Conservation (phyloP, 768 basidiomycete genomes). For the Mycena belliarum region DNA sequence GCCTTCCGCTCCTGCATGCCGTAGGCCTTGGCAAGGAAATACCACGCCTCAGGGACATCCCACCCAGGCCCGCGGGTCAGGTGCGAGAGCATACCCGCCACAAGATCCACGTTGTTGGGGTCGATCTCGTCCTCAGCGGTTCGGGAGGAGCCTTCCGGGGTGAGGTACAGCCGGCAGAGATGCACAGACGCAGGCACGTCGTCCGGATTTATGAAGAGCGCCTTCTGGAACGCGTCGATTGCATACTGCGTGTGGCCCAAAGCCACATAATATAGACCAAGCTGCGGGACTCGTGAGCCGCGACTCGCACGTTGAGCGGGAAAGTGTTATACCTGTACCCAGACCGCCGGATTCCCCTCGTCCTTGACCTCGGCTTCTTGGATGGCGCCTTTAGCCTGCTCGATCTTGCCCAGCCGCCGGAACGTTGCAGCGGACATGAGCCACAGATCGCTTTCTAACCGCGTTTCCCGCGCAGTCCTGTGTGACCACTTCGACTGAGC, state of each 20-base stretch:
- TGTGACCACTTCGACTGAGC: conserved; percentile 40
- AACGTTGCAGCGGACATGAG: conserved; percentile 94
- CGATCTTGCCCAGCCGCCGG: conserved; percentile 83
- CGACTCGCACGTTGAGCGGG: background rate
- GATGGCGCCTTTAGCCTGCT: conserved; percentile 87
- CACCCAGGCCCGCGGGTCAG: conserved; percentile 81
- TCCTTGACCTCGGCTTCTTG: conserved; percentile 93
- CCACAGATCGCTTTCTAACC: conserved; percentile 86
- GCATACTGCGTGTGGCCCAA: conserved; percentile 62
- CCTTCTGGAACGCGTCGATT: conserved; percentile 79
- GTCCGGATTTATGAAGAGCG: conserved; percentile 82
- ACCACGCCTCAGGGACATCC: conserved; percentile 96
- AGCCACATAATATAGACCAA: conserved; percentile 56
- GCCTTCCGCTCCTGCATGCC: conserved; percentile 72
- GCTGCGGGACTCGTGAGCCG: background rate
- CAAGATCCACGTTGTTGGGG: conserved; percentile 67
- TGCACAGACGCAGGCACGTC: conserved; percentile 79
- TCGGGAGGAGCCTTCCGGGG: conserved; percentile 26
- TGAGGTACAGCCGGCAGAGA: conserved; percentile 74
- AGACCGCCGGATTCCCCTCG: conserved; percentile 84
- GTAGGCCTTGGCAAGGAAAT: conserved; percentile 81
- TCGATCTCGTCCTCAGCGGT: conserved; percentile 20
- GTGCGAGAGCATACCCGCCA: conserved; percentile 76
- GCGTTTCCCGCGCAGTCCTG: conserved; percentile 56
- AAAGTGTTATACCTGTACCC: conserved; percentile 77